Percentiles rank a stretch among this genome's conserved stretches.
Evolutionary conservation across 768 basidiomycete species (phyloP).

Genomic region (Exsudoporus frostii): DNA sequence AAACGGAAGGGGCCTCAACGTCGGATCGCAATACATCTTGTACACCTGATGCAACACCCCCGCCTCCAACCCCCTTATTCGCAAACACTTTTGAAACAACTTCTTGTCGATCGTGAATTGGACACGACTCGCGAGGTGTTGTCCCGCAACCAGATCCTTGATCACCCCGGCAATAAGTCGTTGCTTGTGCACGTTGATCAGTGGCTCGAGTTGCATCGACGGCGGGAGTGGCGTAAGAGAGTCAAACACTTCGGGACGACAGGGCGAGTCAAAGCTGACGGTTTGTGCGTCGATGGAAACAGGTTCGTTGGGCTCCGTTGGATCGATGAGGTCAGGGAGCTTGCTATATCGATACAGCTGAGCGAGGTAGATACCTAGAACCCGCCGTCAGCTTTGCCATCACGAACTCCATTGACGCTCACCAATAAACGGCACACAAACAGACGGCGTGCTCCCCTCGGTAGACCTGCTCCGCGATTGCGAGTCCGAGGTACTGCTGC

Average conservation of each 20-base stretch:
- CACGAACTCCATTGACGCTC: conserved; percentile 18
- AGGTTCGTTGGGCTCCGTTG: conserved; percentile 68
- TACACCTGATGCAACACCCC: conserved; percentile 51
- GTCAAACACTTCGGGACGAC: conserved; percentile 77
- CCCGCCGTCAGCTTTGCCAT: background rate
- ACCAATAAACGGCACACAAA: conserved; percentile 86
- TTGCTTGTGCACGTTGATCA: conserved; percentile 90
- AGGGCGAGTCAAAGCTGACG: conserved; percentile 62
- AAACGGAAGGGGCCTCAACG: conserved; percentile 17
- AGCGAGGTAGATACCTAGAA: conserved; percentile 70
- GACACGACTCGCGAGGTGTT: conserved; percentile 74
- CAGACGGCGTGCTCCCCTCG: conserved; percentile 44
- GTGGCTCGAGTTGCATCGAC: conserved; percentile 77
- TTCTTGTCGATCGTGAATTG: conserved; percentile 71
- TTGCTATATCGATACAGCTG: conserved; percentile 62
- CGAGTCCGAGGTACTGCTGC: conserved; percentile 42
- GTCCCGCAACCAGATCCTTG: conserved; percentile 76
- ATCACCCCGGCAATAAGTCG: conserved; percentile 77
- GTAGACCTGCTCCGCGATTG: conserved; percentile 37
- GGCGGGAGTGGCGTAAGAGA: conserved; percentile 67
- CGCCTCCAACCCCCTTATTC: conserved; percentile 61
- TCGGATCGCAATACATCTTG: conserved; percentile 33
- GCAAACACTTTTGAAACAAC: conserved; percentile 71
- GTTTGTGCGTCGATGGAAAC: conserved; percentile 63
- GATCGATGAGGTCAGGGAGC: conserved; percentile 80